Percentiles rank a stretch among this genome's conserved stretches.
These are phyloP conservation scores for Penicillium paxilli DNA, from an alignment of 495 filamentous ascomycete genomes.

Conservation along the genomic window DNA sequence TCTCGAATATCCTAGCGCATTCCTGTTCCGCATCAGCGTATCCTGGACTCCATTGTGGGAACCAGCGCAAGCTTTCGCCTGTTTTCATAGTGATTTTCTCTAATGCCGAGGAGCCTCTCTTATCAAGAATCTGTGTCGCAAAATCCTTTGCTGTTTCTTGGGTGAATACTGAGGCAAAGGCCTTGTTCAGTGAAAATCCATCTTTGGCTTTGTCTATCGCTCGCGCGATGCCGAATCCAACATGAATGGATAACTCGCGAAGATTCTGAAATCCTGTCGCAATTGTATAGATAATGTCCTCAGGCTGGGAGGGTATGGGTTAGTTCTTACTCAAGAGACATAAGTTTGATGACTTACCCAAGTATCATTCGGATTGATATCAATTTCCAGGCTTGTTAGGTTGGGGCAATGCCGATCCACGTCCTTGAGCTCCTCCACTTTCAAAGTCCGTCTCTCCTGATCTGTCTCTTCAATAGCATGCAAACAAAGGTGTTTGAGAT, in stretches of 20 bases:
- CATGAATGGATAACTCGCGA: not conserved
- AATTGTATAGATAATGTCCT: not conserved
- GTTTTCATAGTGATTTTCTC: slow-evolving; percentile 1
- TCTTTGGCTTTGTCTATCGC: not conserved
- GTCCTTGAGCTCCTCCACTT: not conserved
- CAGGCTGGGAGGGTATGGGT: not conserved
- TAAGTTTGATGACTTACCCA: slow-evolving; percentile 4
- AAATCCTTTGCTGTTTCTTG: not conserved
- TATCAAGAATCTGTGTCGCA: not conserved
- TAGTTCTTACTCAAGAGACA: not conserved
- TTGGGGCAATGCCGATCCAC: slow-evolving; percentile 1
- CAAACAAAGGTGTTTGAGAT: slow-evolving; percentile 11
- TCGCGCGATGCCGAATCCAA: not conserved
- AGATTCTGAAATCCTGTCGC: slow-evolving; percentile 4
- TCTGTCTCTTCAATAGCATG: slow-evolving; percentile 7
- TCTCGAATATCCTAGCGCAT: not conserved
- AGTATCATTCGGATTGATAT: slow-evolving; percentile 2
- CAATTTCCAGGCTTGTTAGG: slow-evolving; percentile 1
- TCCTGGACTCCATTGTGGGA: slow-evolving; percentile 1
- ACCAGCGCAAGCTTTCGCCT: slow-evolving; percentile 3
- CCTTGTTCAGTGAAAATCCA: not conserved
- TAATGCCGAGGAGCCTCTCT: not conserved
- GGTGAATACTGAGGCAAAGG: not conserved
- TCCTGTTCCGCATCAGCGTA: not conserved
- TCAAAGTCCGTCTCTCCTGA: not conserved